Evolutionary conservation across 257 asterid species (phyloP), one percentile per base, ranked within the genome.

Genomic region (Nicotiana sylvestris): DNA sequence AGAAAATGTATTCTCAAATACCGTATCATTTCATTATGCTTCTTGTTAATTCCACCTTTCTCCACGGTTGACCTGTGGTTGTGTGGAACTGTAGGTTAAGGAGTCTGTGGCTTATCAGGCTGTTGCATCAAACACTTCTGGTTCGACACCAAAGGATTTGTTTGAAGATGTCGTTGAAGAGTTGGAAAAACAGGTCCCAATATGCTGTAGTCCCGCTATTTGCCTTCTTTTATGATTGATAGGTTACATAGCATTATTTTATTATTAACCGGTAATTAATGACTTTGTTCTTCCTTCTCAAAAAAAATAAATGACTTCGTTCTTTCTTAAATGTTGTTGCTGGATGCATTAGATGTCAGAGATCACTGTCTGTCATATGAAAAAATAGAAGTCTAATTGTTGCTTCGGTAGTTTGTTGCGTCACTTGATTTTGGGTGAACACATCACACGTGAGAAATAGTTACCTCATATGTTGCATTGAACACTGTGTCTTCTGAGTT

Each of bases 111-210:
- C 94, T 83, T 96, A 96, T 81, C 91, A 86, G 87, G 98, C 95
- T 61, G 95, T 96, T 86, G 97, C 97, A 53, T 85, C 90, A 43
- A 94, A 94, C 86, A 87, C 86, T 66, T 89, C 97, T 82, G 99
- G 99, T 87, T 96, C 99, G 80, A 94, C 97, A 83, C 97, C 99
- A 32, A 93, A 82, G 89, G 98, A 92, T 87, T 91, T 96, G 93
- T 96, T 96, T 85, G 98, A 94, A 89, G 98, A 94, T 82, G 88
- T 87, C 53, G 85, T 79, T 37, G 99, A 96, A 87, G 98, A 93
- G 88, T 83, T 96, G 86, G 98, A 90, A 86, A 90, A 90, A 83
- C 93, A 92, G 97, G 99, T 96, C 86, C 51, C 49, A 82, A 39
- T 76, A 77, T 43, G 65, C 17, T 6, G 61, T 65, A 16, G 46